phyloP scores from a whole-genome alignment of 1,284 basidiomycete genomes.

The Fomitopsis pinicola region DNA sequence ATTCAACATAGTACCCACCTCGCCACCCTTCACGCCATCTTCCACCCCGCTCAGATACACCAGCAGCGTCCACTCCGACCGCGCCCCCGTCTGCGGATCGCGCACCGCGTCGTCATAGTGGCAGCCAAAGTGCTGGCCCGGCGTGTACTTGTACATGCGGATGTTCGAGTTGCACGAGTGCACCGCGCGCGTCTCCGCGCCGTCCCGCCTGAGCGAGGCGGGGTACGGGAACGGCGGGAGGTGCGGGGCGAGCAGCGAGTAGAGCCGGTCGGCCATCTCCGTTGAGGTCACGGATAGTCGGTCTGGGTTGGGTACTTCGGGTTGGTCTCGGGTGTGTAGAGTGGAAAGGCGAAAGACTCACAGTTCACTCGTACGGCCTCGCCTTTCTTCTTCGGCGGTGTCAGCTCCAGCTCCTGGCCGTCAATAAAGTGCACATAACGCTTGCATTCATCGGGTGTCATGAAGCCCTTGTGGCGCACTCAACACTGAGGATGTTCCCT shows the following conservation, averaged over 20 bases:
- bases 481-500: background rate
- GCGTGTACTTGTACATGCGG: conserved; percentile 64
- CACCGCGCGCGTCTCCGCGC: conserved; percentile 34
- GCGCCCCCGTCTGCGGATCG: conserved; percentile 49
- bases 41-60: conserved; percentile 72
- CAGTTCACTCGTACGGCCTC: conserved; percentile 76
- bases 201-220: conserved; percentile 32
- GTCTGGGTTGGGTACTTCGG: conserved; percentile 34
- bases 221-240: conserved; percentile 56
- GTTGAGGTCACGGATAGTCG: conserved; percentile 59
- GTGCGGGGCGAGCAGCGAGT: conserved; percentile 50
- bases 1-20: conserved; percentile 36
- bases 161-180: conserved; percentile 69
- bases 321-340: background rate
- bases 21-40: conserved; percentile 72
- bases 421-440: conserved; percentile 61
- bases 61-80: conserved; percentile 78
- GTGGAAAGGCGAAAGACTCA: conserved; percentile 29
- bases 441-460: conserved; percentile 61
- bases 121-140: conserved; percentile 64
- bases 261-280: conserved; percentile 56
- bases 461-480: conserved; percentile 38
- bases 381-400: conserved; percentile 69
- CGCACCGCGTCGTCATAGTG: conserved; percentile 74
- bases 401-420: conserved; percentile 59